These are phyloP conservation scores for Coelastrella sp. DNA, from an alignment of 139 green algal genomes.

Conservation along the genomic window DNA sequence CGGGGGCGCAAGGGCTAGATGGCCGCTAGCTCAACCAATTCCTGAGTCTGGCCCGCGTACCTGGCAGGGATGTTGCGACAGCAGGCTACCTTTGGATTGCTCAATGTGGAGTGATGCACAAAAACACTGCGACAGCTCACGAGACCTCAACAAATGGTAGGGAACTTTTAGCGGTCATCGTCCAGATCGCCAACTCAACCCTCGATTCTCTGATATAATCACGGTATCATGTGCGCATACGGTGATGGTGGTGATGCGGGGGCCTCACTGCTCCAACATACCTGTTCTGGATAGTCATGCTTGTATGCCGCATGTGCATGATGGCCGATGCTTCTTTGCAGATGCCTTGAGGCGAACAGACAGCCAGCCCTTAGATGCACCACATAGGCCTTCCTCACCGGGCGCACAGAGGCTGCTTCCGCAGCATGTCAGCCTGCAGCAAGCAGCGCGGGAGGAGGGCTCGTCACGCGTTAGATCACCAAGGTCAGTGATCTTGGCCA, in stretches of 20 bases:
- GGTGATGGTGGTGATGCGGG: too few species aligned
- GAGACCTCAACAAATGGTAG: background rate
- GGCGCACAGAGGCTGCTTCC: background rate
- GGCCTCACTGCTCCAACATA: too few species aligned
- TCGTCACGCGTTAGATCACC: background rate
- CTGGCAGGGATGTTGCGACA: background rate
- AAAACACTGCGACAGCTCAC: background rate
- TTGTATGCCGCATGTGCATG: too few species aligned
- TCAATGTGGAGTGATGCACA: background rate
- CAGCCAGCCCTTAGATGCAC: background rate
- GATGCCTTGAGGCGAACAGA: too few species aligned
- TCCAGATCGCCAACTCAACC: background rate
- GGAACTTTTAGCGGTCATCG: background rate
- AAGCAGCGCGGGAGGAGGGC: constrained; percentile 15
- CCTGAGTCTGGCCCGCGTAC: too few species aligned
- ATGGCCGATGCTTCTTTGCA: too few species aligned
- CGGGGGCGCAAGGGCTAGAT: too few species aligned
- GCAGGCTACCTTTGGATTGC: background rate
- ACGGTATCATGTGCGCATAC: too few species aligned
- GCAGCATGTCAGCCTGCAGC: constrained; percentile 24
- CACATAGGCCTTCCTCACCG: background rate
- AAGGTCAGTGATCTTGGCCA: background rate
- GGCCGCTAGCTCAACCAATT: too few species aligned
- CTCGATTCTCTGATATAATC: background rate
- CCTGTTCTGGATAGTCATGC: too few species aligned